Conservation (phyloP, 495 filamentous ascomycete genomes). For the Aspergillus incahuasiensis region DNA sequence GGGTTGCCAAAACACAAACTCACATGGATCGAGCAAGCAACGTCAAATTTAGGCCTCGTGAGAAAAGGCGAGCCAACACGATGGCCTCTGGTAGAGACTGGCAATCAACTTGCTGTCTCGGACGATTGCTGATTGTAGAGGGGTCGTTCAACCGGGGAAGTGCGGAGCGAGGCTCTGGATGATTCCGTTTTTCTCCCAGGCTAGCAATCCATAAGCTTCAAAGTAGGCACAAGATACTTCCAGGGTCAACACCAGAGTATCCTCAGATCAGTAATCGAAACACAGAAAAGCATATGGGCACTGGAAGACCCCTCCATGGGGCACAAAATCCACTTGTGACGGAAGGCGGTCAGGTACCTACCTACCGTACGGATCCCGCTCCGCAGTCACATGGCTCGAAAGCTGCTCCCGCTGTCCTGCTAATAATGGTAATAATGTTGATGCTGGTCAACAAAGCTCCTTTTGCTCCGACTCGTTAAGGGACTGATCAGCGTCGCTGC, state of each 20-base stretch:
- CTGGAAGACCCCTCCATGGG: slow-evolving; percentile 6
- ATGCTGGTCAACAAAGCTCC: background rate
- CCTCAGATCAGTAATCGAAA: background rate
- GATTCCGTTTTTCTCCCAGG: slow-evolving; percentile 12
- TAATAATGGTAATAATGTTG: too few species aligned
- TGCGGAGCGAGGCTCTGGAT: slow-evolving; percentile 16
- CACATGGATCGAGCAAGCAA: slow-evolving; percentile 27
- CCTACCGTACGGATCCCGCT: too few species aligned
- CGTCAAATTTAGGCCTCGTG: slow-evolving; percentile 31
- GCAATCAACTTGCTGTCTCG: background rate
- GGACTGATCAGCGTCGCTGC: background rate
- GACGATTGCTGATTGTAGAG: slow-evolving; percentile 6
- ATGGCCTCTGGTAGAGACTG: slow-evolving; percentile 16
- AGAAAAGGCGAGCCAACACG: slow-evolving; percentile 30
- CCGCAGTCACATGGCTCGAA: slow-evolving; percentile 17
- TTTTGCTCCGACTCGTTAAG: background rate
- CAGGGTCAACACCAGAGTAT: background rate
- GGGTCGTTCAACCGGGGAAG: slow-evolving; percentile 3
- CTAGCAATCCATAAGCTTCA: slow-evolving; percentile 11
- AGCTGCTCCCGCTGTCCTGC: slow-evolving; percentile 5
- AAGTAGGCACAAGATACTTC: background rate
- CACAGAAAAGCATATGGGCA: background rate
- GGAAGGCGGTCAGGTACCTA: slow-evolving; percentile 17
- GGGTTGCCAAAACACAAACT: slow-evolving; percentile 18
- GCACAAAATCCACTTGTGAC: background rate